These are phyloP conservation scores for Neonectria magnoliae DNA, from an alignment of 2,329 filamentous ascomycete genomes.

Conservation along the genomic window DNA sequence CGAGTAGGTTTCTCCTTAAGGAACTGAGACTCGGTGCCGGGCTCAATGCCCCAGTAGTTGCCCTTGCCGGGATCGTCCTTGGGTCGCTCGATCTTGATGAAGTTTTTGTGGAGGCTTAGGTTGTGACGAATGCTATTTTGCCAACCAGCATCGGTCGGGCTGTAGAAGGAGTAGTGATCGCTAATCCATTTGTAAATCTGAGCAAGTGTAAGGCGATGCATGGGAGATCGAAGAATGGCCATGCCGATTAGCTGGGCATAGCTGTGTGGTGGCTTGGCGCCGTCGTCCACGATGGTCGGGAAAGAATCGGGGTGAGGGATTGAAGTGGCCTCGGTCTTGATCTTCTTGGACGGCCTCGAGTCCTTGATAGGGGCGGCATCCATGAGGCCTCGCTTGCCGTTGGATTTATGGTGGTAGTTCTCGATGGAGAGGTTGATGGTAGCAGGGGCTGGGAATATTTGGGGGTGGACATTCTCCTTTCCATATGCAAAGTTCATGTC, in stretches of 20 bases:
- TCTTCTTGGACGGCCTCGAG: conserved; percentile 72
- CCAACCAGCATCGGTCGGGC: conserved; percentile 86
- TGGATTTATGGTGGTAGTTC: conserved; percentile 62
- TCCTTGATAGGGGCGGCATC: conserved; percentile 81
- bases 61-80: conserved; percentile 98
- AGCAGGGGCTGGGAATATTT: conserved; percentile 59
- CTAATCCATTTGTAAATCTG: conserved; percentile 99
- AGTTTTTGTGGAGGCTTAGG: conserved; percentile 94
- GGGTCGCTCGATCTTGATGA: conserved; percentile 92
- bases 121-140: conserved; percentile 99
- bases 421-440: conserved; percentile 62
- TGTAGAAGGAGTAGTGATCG: conserved; percentile 92
- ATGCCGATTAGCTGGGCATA: conserved; percentile 96
- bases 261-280: conserved; percentile 88
- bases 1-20: conserved; percentile 84
- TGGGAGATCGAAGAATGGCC: conserved; percentile 89
- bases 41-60: conserved; percentile 94
- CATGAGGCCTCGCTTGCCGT: conserved; percentile 71
- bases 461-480: conserved; percentile 67
- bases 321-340: conserved; percentile 63
- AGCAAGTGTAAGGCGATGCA: conserved; percentile 84
- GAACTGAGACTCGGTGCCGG: conserved; percentile 89
- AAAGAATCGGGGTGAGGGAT: conserved; percentile 83
- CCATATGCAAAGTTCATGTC: conserved; percentile 54
- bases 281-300: conserved; percentile 83